Evolutionary conservation across 129 eudicot species (phyloP).

Genomic region (carrot (Daucus carota)): DH1_v3.0 NC_030383.2:58322501-58323000

Average conservation of each 20-base stretch:
- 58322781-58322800: not conserved
- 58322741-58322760: conserved; percentile 53
- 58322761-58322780: conserved; percentile 61
- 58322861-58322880: no score
- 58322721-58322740: conserved; percentile 56
- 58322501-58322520: not conserved
- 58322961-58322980: no score
- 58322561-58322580: not conserved
- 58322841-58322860: no score
- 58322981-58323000: no score
- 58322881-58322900: no score
- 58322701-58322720: conserved; percentile 39
- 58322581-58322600: not conserved
- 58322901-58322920: no score
- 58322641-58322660: conserved; percentile 45
- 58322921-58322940: no score
- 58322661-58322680: conserved; percentile 65
- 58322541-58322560: not conserved
- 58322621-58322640: not conserved
- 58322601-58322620: not conserved
- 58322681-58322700: conserved; percentile 47
- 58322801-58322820: not conserved
- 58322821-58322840: not conserved
- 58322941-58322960: no score
- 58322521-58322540: not conserved